Evolutionary conservation across 176 grass and related monocot species (phyloP), one percentile per base, ranked within the genome.

Genomic region (Stipa capillata): DNA sequence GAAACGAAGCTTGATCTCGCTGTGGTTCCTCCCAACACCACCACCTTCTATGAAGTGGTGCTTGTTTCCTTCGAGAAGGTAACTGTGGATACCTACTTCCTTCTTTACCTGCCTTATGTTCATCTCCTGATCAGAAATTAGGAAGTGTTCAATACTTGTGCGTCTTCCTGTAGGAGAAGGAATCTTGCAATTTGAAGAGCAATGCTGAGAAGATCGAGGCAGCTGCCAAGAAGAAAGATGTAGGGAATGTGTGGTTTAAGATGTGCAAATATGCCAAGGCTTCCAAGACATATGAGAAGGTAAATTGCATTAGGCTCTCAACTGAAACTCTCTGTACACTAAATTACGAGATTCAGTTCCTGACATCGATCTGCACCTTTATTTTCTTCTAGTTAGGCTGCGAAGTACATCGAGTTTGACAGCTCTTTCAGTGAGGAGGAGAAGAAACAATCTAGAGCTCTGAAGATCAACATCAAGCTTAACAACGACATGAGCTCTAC

Each of bases 261-360:
- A 87, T 76, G 90, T 90, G 88, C 20, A 93, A 94, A 64, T 95
- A 95, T 31, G 84, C 20, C 32, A 92, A 83, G 61, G 96, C 96
- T 7, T 93, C 96, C 17, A 98, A 95, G 81, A 86, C 86, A 93
- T 98, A 98, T 58, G 92, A 93, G 5, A 95, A 95, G 88, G 96
- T 95, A 77, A 49, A 44, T 13, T 2, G 20, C 25, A 17, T 8
- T 4, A 18, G 56, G 8, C 0, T 48, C 33, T 8, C 0, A 6
- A 42, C n/a, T 8, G 8, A 14, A 35, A 13, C n/a, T n/a, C 2
- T 54, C 4, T 43, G 0, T 1, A 7, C 0, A 37, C 18, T 63
- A 10, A 10, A 43, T 2, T 2, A n/a, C n/a, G n/a, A 2, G 4
- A 25, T 67, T 16, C 2, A 17, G 23, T 69, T 68, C 6, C 5